These are phyloP conservation scores for Aegilops sharonensis DNA, from an alignment of 176 grass and related monocot genomes.

Conservation along the genomic window DNA sequence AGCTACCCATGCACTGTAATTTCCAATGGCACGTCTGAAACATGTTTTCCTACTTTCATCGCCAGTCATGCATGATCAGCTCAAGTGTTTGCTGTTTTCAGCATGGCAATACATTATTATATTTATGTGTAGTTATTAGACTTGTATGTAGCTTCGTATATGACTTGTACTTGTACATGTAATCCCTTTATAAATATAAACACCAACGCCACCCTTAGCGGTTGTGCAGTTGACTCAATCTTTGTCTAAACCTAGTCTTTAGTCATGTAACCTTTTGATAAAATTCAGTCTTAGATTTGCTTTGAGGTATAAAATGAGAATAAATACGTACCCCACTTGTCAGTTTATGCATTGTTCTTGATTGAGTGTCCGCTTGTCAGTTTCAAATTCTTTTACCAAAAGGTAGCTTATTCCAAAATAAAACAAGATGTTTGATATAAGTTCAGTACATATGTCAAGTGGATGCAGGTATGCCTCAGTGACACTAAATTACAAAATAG, in stretches of 20 bases:
- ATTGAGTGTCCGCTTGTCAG: background rate
- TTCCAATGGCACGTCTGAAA: background rate
- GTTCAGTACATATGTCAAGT: background rate
- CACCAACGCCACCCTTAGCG: too few relatives aligned
- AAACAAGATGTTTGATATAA: background rate
- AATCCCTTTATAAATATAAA: too few relatives aligned
- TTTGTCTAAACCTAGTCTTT: too few relatives aligned
- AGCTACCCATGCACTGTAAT: too few relatives aligned
- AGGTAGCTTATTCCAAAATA: background rate
- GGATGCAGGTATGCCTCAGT: background rate
- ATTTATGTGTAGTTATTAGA: background rate
- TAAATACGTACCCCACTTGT: background rate
- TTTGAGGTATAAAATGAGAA: conserved; percentile 8
- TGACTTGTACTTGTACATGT: too few relatives aligned
- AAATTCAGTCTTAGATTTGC: background rate
- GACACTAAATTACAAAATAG: background rate
- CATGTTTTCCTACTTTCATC: background rate
- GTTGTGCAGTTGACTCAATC: too few relatives aligned
- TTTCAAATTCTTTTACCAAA: conserved; percentile 3
- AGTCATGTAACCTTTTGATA: background rate
- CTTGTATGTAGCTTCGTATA: too few relatives aligned
- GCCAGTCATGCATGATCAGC: background rate
- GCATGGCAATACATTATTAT: background rate
- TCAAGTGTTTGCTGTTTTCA: background rate
- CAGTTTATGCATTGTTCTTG: background rate